These are phyloP conservation scores for Penicillium bialowiezense DNA, from an alignment of 495 filamentous ascomycete genomes.

Conservation along the genomic window DNA sequence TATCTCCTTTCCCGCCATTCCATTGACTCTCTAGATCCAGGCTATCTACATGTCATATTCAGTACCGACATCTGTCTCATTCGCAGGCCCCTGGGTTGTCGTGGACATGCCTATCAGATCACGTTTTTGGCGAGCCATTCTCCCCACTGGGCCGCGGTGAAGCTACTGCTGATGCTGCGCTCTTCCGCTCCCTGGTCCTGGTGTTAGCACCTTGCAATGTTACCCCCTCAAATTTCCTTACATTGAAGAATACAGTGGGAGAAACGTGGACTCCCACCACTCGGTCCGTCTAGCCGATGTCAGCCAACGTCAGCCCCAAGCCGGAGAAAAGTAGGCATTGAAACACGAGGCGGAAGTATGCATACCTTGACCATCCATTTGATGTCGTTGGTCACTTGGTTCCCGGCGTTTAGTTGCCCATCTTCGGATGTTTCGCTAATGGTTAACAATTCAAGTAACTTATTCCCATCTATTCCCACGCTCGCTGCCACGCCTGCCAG, in stretches of 20 bases:
- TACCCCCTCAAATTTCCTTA: conserved; percentile 19
- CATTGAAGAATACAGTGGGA: conserved; percentile 84
- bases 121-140: conserved; percentile 81
- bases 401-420: conserved; percentile 71
- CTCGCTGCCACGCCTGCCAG: conserved; percentile 66
- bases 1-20: conserved; percentile 12
- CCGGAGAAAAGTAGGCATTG: neutral
- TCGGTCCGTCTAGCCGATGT: conserved; percentile 52
- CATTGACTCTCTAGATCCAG: conserved; percentile 9
- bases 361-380: conserved; percentile 77
- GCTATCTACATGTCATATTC: conserved; percentile 3
- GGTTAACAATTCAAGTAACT: conserved; percentile 61
- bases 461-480: conserved; percentile 63
- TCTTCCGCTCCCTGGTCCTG: conserved; percentile 65
- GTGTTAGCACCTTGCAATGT: conserved; percentile 22
- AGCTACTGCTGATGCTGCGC: conserved; percentile 71
- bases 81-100: conserved; percentile 1
- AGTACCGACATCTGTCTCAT: conserved; percentile 2
- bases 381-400: conserved; percentile 74
- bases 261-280: conserved; percentile 82
- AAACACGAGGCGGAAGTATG: conserved; percentile 2
- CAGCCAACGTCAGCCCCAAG: conserved; percentile 4
- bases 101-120: conserved; percentile 37
- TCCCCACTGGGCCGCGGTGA: conserved; percentile 76
- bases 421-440: conserved; percentile 62